Base-by-base conservation (phyloP, 305 asterid genomes). In the Caryopteris hybrid region DNA sequence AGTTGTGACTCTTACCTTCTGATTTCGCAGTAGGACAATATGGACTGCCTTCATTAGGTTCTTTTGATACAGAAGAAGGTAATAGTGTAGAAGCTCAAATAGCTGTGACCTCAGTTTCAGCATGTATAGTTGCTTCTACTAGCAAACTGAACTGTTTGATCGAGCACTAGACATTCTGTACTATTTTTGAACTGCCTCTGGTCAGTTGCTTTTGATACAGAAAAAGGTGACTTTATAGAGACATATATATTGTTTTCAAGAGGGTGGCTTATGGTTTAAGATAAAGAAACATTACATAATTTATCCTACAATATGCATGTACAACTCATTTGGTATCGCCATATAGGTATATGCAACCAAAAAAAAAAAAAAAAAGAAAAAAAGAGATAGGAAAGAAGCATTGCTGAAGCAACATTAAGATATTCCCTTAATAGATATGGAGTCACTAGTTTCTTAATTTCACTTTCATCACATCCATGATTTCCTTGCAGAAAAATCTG, bases 401-500 rank as follows among this genome's bases (percentile, higher is more conserved):
- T 31, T 39, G 39, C 58, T 23, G 34, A 51, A 64, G 23, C 59
- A 56, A 48, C 45, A 65, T 70, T 36, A 52, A 31, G 21, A 61
- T 12, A 4, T 70, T 21, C 51, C 29, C 36, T 61, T 18, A 53
- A 16, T 16, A 53, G 59, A 75, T n/a, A 38, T 13, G 23, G 18
- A 20, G 8, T n/a, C 22, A 21, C 47, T 55, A 41, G 27, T n/a
- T 74, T 42, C 25, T 48, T 75, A 3, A 38, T 50, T 70, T 75
- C 41, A 17, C 57, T 57, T 51, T 59, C 39, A 48, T 29, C 14
- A 21, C 55, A 36, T 43, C 66, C 58, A 70, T 66, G 34, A 47
- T 64, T 61, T 72, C 73, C 64, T 61, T 74, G 76, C 89, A 92
- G 98, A 77, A 79, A 41, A 80, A 77, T 65, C 85, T 92, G 76